Conservation (phyloP, 257 asterid genomes). For the Nicotiana benthamiana region DNA sequence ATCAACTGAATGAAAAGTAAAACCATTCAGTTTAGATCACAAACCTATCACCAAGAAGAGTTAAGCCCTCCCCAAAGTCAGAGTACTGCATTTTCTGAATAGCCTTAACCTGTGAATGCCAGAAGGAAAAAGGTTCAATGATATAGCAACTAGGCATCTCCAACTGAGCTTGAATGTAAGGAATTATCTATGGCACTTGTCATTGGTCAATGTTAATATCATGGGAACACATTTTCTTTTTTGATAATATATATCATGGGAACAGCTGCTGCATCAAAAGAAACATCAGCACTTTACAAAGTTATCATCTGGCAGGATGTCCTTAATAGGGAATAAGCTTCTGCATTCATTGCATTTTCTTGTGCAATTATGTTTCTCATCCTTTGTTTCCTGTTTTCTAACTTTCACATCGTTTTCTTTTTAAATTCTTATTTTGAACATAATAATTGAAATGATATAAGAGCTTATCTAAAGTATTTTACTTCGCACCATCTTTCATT, state of each 20-base stretch:
- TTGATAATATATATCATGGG: not conserved
- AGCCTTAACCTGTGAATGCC: conserved; percentile 49
- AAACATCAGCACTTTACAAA: not conserved
- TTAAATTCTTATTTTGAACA: not conserved
- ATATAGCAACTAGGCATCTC: not conserved
- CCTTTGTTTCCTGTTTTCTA: not conserved
- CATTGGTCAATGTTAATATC: not conserved
- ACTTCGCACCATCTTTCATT: not conserved
- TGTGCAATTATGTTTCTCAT: not conserved
- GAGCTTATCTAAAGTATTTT: not conserved
- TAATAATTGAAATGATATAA: not conserved
- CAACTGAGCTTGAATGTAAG: not conserved
- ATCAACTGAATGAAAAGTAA: not conserved
- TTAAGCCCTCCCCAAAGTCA: conserved; percentile 93
- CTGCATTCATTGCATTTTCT: not conserved
- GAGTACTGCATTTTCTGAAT: conserved; percentile 43
- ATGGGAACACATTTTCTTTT: not conserved
- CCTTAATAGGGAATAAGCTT: not conserved
- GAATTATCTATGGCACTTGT: not conserved
- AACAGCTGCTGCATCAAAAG: not conserved
- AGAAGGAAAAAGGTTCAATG: not conserved
- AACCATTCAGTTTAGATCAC: conserved; percentile 14
- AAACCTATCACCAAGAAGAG: conserved; percentile 79
- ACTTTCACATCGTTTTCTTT: not conserved
- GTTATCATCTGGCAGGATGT: not conserved